A percentile compares a stretch with the other conserved stretches of the same genome.
Evolutionary conservation across 2,329 filamentous ascomycete genomes (phyloP).

Genomic region (Chrysoporthe deuterocubensis): DNA sequence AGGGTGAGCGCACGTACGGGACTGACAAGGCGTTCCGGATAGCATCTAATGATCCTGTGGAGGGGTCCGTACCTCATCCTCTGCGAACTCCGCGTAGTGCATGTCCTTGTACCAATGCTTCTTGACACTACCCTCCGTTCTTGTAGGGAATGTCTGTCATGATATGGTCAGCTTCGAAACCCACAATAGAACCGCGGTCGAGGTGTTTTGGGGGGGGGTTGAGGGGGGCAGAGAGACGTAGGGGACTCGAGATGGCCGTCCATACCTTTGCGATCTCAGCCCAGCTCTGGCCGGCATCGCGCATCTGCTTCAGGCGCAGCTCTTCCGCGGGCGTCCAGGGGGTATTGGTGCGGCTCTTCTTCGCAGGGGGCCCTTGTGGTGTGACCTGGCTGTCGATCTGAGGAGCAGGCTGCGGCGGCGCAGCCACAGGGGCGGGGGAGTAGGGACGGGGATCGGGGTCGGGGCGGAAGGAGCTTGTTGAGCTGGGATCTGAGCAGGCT

Average conservation of each 20-base stretch:
- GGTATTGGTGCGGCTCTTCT: constrained; percentile 98
- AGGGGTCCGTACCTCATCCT: constrained; percentile 78
- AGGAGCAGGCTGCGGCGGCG: constrained; percentile 32
- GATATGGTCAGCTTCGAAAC: constrained; percentile 26
- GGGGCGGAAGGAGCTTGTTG: constrained; percentile 34
- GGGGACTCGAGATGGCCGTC: constrained; percentile 10
- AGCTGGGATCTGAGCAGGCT: constrained; percentile 42
- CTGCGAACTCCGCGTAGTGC: constrained; percentile 98
- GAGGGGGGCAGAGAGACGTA: too few species aligned
- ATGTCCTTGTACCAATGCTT: constrained; percentile 99
- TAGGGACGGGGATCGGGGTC: constrained; percentile 37
- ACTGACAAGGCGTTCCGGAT: not conserved
- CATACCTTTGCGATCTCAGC: constrained; percentile 95
- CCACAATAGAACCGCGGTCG: too few species aligned
- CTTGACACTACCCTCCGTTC: constrained; percentile 97
- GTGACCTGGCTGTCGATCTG: constrained; percentile 40
- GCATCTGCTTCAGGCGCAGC: constrained; percentile 88
- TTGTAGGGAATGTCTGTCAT: constrained; percentile 79
- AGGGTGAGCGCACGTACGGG: constrained; percentile 7
- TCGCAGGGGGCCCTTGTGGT: constrained; percentile 62
- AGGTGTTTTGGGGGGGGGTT: too few species aligned
- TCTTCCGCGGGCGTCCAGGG: constrained; percentile 97
- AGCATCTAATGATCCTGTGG: not conserved
- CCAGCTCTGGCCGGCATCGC: constrained; percentile 92
- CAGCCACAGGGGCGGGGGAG: constrained; percentile 35